Evolutionary conservation across 768 basidiomycete species (phyloP).

Genomic region (Dendrothele bispora): DNA sequence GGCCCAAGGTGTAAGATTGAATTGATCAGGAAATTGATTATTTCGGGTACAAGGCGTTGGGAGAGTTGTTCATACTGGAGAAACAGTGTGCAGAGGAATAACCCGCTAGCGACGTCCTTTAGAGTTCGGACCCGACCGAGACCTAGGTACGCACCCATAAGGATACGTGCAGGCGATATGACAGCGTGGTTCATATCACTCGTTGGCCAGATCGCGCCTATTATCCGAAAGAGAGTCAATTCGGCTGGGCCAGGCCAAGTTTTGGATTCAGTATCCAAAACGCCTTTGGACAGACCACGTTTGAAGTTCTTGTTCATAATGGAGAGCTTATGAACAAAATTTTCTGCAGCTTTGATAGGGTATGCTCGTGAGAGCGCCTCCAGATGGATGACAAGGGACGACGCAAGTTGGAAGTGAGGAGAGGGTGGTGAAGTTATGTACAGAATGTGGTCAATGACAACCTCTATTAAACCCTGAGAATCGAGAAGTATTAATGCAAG

Average conservation of each 20-base stretch:
- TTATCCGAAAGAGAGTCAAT: conserved; percentile 74
- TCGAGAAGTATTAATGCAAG: not conserved
- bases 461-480: conserved; percentile 62
- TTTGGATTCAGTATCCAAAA: conserved; percentile 58
- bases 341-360: conserved; percentile 75
- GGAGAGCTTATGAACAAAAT: conserved; percentile 78
- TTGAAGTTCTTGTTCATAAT: conserved; percentile 95
- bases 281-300: conserved; percentile 73
- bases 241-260: conserved; percentile 91
- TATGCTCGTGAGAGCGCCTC: conserved; percentile 77
- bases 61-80: conserved; percentile 83
- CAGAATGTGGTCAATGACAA: conserved; percentile 88
- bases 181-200: conserved; percentile 94
- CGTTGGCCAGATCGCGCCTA: conserved; percentile 87
- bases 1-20: conserved; percentile 74
- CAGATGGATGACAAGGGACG: conserved; percentile 74
- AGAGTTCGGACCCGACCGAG: conserved; percentile 77
- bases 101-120: conserved; percentile 76
- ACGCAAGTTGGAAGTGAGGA: conserved; percentile 61
- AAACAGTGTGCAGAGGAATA: conserved; percentile 87
- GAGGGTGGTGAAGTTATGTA: conserved; percentile 65
- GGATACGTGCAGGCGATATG: conserved; percentile 78
- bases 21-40: conserved; percentile 76
- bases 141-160: conserved; percentile 91
- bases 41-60: conserved; percentile 88